Evolutionary conservation across 2,329 filamentous ascomycete genomes (phyloP).

Genomic region (Alternaria viburni): DNA sequence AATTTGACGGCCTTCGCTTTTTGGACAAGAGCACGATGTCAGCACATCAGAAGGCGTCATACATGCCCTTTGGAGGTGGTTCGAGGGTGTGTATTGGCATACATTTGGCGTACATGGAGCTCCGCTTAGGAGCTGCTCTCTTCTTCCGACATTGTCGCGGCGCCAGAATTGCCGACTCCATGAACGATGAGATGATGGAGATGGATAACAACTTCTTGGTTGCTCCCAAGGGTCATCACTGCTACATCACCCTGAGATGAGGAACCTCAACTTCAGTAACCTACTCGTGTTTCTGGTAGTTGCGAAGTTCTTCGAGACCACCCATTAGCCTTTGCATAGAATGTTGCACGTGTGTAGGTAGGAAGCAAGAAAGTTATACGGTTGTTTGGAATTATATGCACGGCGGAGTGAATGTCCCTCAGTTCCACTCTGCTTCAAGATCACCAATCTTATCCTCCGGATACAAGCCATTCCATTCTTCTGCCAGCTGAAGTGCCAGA

Average conservation of each 20-base stretch:
- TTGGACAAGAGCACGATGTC: constrained; percentile 22
- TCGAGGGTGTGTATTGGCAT: constrained; percentile 71
- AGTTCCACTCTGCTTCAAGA: neutral
- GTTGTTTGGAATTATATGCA: neutral
- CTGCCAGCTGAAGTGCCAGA: neutral
- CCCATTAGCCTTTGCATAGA: neutral
- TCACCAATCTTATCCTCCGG: neutral
- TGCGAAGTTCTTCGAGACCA: neutral
- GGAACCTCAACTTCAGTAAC: neutral
- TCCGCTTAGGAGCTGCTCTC: constrained; percentile 56
- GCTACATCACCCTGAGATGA: constrained; percentile 36
- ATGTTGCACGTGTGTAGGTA: neutral
- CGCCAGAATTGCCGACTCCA: constrained; percentile 25
- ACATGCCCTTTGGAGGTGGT: constrained; percentile 71
- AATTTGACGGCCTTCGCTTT: constrained; percentile 44
- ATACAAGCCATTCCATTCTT: neutral
- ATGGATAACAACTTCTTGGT: constrained; percentile 51
- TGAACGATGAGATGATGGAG: constrained; percentile 48
- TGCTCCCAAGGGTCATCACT: constrained; percentile 50
- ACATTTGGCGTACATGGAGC: constrained; percentile 67
- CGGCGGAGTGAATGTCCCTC: neutral
- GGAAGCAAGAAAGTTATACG: neutral
- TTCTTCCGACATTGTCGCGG: constrained; percentile 58
- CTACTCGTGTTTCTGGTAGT: neutral
- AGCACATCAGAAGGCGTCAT: constrained; percentile 56